phyloP scores from a whole-genome alignment of 345 rosid genomes.

The Salix exigua region DNA sequence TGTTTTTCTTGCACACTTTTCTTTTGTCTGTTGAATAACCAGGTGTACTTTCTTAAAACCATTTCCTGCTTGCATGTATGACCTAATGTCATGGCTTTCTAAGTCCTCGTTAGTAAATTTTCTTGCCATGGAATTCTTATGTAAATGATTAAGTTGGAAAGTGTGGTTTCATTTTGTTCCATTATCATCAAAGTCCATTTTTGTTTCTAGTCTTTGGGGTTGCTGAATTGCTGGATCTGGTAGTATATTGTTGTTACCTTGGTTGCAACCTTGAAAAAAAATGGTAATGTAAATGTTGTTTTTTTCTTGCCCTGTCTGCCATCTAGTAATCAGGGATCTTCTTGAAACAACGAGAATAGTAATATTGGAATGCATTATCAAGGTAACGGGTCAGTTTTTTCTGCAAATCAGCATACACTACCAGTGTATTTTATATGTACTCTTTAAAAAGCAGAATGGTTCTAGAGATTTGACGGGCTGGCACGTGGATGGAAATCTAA shows the following conservation, averaged over 20 bases:
- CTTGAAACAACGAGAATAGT: background rate
- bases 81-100: background rate
- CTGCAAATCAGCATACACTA: background rate
- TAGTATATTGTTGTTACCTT: background rate
- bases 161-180: background rate
- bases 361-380: background rate
- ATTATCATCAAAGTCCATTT: background rate
- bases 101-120: background rate
- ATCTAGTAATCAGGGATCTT: background rate
- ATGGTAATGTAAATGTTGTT: background rate
- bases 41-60: background rate
- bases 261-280: background rate
- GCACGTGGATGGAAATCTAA: background rate
- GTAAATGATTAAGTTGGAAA: background rate
- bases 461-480: background rate
- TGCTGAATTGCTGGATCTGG: background rate
- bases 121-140: background rate
- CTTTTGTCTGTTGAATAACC: background rate
- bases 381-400: background rate
- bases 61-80: background rate
- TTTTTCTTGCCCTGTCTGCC: background rate
- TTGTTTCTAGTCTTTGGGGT: background rate
- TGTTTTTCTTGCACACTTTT: background rate
- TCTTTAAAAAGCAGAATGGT: background rate
- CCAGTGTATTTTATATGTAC: background rate